Percentiles rank a stretch among this genome's conserved stretches.
Conservation (phyloP, 176 grass and related monocot genomes). For the Oryza brachyantha region DNA sequence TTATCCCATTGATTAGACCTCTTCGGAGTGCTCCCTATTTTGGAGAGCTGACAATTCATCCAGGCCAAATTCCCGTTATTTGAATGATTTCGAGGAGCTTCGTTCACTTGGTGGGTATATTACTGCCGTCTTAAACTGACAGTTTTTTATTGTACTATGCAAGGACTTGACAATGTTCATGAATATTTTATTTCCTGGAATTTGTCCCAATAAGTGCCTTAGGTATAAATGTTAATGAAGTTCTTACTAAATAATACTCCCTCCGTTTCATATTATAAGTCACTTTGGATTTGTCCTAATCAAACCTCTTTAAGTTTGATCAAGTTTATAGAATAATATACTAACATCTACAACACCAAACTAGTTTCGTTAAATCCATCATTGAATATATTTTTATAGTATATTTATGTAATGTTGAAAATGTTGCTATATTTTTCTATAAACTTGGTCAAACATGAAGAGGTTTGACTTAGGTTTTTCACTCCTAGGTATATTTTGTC, state of each 20-base stretch:
- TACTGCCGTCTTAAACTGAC: neutral
- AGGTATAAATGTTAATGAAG: neutral
- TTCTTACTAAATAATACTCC: slow-evolving; percentile 15
- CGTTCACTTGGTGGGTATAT: slow-evolving; percentile 74
- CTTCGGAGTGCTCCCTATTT: slow-evolving; percentile 70
- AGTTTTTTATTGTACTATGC: slow-evolving; percentile 11
- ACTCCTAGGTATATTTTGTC: too few species aligned
- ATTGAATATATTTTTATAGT: too few species aligned
- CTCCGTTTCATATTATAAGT: too few species aligned
- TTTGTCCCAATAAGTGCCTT: neutral
- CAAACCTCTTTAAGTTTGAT: too few species aligned
- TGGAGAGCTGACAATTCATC: slow-evolving; percentile 72
- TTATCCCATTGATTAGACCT: slow-evolving; percentile 52
- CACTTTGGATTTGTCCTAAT: too few species aligned
- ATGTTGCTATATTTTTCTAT: too few species aligned
- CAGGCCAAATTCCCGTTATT: slow-evolving; percentile 84
- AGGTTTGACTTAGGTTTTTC: too few species aligned
- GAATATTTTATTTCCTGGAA: slow-evolving; percentile 6
- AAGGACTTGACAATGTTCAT: neutral
- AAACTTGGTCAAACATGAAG: too few species aligned
- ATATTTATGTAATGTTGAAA: too few species aligned
- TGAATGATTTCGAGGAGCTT: slow-evolving; percentile 96
- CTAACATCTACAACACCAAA: too few species aligned
- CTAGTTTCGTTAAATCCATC: too few species aligned
- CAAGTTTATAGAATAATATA: too few species aligned